phyloP scores from a whole-genome alignment of 2,329 filamentous ascomycete species.

The Fusarium torreyae region DNA sequence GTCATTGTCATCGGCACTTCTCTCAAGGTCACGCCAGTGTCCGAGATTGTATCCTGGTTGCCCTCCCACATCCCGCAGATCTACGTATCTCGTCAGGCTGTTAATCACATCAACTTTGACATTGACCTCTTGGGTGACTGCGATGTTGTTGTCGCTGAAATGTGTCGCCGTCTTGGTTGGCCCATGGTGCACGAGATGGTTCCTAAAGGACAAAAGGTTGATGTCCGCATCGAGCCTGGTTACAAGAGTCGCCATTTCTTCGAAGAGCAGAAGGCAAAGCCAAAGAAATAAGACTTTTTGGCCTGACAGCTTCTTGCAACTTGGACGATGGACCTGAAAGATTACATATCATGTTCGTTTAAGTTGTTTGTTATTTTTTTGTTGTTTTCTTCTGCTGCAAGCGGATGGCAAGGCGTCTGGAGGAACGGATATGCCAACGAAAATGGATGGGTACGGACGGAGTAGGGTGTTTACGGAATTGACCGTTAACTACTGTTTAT shows the following conservation, averaged over 20 bases:
- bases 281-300: slow-evolving; percentile 11
- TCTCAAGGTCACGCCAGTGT: slow-evolving; percentile 95
- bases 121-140: slow-evolving; percentile 97
- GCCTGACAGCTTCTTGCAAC: too few species aligned
- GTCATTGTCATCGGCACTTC: slow-evolving; percentile 97
- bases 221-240: slow-evolving; percentile 62
- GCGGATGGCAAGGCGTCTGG: slow-evolving; percentile 46
- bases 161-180: slow-evolving; percentile 88
- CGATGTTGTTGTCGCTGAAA: slow-evolving; percentile 89
- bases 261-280: slow-evolving; percentile 42
- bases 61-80: slow-evolving; percentile 88
- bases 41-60: slow-evolving; percentile 87
- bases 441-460: slow-evolving; percentile 39
- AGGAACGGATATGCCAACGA: slow-evolving; percentile 31
- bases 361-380: slow-evolving; percentile 14
- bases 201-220: slow-evolving; percentile 73
- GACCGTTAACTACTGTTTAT: background rate
- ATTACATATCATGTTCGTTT: slow-evolving; percentile 1
- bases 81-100: slow-evolving; percentile 88
- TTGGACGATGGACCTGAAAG: background rate
- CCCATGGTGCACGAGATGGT: slow-evolving; percentile 86
- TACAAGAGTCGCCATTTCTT: slow-evolving; percentile 58
- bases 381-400: slow-evolving; percentile 20
- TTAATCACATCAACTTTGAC: slow-evolving; percentile 93
- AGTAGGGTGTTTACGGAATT: slow-evolving; percentile 30